phyloP scores from a whole-genome alignment of 1,139 yeast genomes.

The Blastobotrys serpentis region DNA sequence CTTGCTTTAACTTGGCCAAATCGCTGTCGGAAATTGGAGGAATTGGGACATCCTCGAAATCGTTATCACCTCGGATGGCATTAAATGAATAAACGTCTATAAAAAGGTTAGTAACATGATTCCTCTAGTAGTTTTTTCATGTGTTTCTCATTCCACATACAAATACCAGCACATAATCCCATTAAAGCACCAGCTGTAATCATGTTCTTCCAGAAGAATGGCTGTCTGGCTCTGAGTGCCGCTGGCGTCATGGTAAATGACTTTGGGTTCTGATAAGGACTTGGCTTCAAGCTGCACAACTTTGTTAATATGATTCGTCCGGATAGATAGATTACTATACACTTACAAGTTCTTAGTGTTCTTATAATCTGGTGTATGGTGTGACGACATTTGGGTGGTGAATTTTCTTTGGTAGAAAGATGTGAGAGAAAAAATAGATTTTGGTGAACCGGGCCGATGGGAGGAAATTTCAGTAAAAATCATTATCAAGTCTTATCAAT shows the following conservation, averaged over 20 bases:
- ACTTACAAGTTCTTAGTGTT: constrained; percentile 10
- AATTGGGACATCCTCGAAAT: constrained; percentile 84
- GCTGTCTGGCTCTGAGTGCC: constrained; percentile 81
- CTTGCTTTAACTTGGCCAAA: constrained; percentile 53
- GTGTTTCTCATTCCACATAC: constrained; percentile 38
- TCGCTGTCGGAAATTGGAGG: constrained; percentile 87
- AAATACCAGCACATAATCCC: constrained; percentile 67
- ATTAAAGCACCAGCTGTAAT: constrained; percentile 57
- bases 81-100: constrained; percentile 60
- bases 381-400: neutral
- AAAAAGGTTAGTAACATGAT: constrained; percentile 1
- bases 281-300: constrained; percentile 32
- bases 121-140: neutral
- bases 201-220: constrained; percentile 77
- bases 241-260: constrained; percentile 94
- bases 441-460: neutral
- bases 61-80: constrained; percentile 77
- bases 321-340: neutral
- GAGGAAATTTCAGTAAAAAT: too few relatives aligned
- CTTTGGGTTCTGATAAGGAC: constrained; percentile 66
- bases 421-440: neutral
- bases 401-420: neutral
- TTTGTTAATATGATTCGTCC: neutral
- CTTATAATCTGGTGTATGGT: constrained; percentile 6
- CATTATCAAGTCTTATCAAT: constrained; percentile 1